These are phyloP conservation scores for Pleomassaria siparia DNA, from an alignment of 2,329 filamentous ascomycete genomes.

Conservation along the genomic window DNA sequence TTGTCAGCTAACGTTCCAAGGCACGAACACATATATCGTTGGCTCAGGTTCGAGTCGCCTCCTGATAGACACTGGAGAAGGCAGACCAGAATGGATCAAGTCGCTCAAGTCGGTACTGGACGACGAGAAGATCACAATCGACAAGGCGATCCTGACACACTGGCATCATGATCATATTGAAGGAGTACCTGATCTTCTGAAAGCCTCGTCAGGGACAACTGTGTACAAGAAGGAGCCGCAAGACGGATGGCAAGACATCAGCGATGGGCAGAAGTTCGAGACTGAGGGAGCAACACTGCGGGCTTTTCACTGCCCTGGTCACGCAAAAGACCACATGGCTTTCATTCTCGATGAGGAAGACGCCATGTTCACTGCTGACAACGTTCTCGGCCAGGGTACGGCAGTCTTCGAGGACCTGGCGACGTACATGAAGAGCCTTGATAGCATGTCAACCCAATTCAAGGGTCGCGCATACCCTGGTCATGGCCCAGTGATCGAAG, in stretches of 20 bases:
- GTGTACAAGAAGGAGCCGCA: conserved; percentile 68
- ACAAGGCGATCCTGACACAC: conserved; percentile 78
- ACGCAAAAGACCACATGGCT: conserved; percentile 80
- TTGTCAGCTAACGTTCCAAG: conserved; percentile 43
- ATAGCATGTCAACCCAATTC: conserved; percentile 68
- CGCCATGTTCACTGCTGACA: conserved; percentile 86
- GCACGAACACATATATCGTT: conserved; percentile 93
- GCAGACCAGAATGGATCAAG: conserved; percentile 70
- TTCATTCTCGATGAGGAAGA: conserved; percentile 76
- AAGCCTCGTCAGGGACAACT: conserved; percentile 61
- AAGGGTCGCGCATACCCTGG: conserved; percentile 78
- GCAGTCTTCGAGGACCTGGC: conserved; percentile 79
- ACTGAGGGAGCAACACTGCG: conserved; percentile 66
- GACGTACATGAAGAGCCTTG: conserved; percentile 68
- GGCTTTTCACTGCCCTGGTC: conserved; percentile 70
- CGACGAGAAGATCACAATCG: conserved; percentile 68
- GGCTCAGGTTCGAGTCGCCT: conserved; percentile 73
- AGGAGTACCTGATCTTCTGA: conserved; percentile 70
- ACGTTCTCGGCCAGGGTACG: conserved; percentile 83
- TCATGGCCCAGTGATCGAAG: conserved; percentile 76
- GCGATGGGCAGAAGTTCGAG: conserved; percentile 57
- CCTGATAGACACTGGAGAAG: conserved; percentile 89
- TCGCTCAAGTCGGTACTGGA: conserved; percentile 66
- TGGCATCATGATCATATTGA: conserved; percentile 88
- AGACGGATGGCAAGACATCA: conserved; percentile 55